phyloP scores from a whole-genome alignment of 164 flowering plant species.

The Macadamia integrifolia region DNA sequence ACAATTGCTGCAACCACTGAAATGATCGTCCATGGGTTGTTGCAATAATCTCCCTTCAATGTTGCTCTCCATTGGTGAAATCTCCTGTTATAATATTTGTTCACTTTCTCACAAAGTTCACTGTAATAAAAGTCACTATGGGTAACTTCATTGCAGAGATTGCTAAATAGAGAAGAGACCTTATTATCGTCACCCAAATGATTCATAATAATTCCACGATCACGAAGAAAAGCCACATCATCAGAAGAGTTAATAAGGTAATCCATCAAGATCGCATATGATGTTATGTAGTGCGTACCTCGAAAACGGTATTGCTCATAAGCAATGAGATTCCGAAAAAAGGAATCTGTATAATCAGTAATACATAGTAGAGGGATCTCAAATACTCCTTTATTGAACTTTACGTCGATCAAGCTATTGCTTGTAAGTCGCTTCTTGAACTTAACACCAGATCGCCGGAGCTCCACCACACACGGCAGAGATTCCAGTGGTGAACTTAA shows the following conservation, averaged over 20 bases:
- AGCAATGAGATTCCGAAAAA: constrained; percentile 30
- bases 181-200: constrained; percentile 11
- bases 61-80: constrained; percentile 4
- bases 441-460: no score
- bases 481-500: no score
- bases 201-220: constrained; percentile 9
- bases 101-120: constrained; percentile 10
- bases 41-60: constrained; percentile 5
- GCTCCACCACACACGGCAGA: no score
- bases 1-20: constrained; percentile 6
- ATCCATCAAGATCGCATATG: constrained; percentile 22
- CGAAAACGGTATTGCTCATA: constrained; percentile 8
- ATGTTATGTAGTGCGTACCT: constrained; percentile 1
- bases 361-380: constrained; percentile 24
- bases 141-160: constrained; percentile 5
- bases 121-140: constrained; percentile 5
- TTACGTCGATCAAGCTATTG: constrained; percentile 23
- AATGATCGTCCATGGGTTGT: background rate
- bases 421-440: no score
- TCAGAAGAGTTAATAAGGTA: constrained; percentile 13
- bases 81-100: constrained; percentile 5
- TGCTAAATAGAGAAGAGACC: constrained; percentile 11
- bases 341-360: constrained; percentile 3
- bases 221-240: constrained; percentile 17
- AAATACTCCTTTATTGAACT: constrained; percentile 22